Base-by-base conservation (phyloP, 2,329 filamentous ascomycete species). In the Saccharata proteae region DNA sequence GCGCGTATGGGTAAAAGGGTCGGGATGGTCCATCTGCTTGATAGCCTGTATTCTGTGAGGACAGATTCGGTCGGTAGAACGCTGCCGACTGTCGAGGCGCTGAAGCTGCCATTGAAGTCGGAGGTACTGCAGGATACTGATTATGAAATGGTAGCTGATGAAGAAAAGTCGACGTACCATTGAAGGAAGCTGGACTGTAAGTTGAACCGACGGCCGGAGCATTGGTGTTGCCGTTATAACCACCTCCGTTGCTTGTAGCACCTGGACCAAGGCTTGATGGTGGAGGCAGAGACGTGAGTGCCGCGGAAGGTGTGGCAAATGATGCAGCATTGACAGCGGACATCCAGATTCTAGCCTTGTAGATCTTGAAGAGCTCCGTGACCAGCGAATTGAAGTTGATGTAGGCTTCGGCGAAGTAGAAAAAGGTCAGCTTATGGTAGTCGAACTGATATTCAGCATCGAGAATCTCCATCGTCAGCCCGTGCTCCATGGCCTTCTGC, bases 311-410 rank as follows among this genome's bases (percentile, higher is more conserved):
- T 7, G 36, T 31, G 4, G 54, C 47, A 55, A 96, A 94, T 0
- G 88, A 94, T 4, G 88, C 90, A 6, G 90, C 90, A 52, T 98
- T 98, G 56, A 98, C 93, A 4, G 90, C 90, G 4, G 88, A 96
- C 83, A 98, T 93, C 90, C 90, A 98, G 47, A 98, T 98, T 45
- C 92, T 76, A 14, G 88, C 93, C 65, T 98, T 98, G 69, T 96
- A 98, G 40, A 96, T 88, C 60, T 96, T 96, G 71, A 96, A 98
- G 9, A 98, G 68, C 52, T 98, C 90, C 0, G 86, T 93, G 32
- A 98, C 90, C 11, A 98, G 73, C 2, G 84, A 83, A 54, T 98
- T 98, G 69, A 98, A 98, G 61, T 96, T 96, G 65, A 98, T 93
- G 54, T 98, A 98, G 1, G 84, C 77, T 50, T 94, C 86, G 32